Evolutionary conservation across 345 rosid species (phyloP), one percentile per base, ranked within the genome.

Genomic region (Reutealis trisperma): DNA sequence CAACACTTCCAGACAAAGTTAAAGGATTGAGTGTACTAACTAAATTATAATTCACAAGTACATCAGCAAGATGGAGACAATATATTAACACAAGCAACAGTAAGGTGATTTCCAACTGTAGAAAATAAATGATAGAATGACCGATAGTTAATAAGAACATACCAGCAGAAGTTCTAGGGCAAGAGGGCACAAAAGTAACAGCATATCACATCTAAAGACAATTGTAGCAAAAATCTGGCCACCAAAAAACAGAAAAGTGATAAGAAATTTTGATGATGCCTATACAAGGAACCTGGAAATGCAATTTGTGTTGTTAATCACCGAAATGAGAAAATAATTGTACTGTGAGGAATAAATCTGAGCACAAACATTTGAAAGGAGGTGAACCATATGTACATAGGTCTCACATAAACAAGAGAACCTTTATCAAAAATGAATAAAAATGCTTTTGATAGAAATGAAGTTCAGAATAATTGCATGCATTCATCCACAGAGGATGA

Each of bases 131-230:
- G 32, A 51, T 4, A 57, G 37, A 66, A 72, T 47, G 67, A 32
- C 25, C 62, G 49, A 15, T 14, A 71, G 66, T 32, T 79, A 79
- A 78, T 21, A 57, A 45, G 75, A 80, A 78, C 89, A 77, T 85
- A 95, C 99, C 94, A 96, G 82, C 82, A 96, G 81, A 84, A 96
- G 84, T 82, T 83, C 89, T 80, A 93, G 77, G 78, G 91, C 96
- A 77, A 96, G 81, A 74, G 99, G 96, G 75, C 88, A 76, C 77
- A 93, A 90, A 76, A 96, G 96, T 74, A 96, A 84, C 84, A 96
- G 72, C 66, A 83, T 82, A 83, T 93, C 98, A 75, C 98, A 96
- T 92, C 99, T 90, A 78, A 96, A 93, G 82, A 89, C 81, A 18
- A 86, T 54, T 65, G 96, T 86, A 55, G 89, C 85, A 75, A 90